Conservation (phyloP, 129 eudicot species). For the Chrysanthemum seticuspe region DNA sequence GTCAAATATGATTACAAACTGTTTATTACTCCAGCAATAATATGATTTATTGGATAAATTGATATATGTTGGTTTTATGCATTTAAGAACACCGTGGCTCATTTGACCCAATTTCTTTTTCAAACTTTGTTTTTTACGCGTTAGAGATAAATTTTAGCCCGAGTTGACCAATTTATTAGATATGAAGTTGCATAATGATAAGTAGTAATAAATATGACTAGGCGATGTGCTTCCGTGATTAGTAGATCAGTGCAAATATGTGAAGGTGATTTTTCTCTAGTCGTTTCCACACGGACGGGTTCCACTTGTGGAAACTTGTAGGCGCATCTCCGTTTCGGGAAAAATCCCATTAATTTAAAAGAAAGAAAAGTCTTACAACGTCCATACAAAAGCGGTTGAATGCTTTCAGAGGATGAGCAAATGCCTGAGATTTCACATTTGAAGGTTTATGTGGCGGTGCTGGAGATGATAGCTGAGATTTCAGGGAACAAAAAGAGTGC, state of each 20-base stretch:
- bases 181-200: too few relatives aligned
- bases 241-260: slow-evolving; percentile 61
- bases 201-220: slow-evolving; percentile 11
- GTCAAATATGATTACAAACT: too few relatives aligned
- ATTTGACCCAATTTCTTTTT: too few relatives aligned
- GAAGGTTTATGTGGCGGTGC: slow-evolving; percentile 70
- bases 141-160: too few relatives aligned
- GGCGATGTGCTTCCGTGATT: slow-evolving; percentile 55
- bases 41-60: too few relatives aligned
- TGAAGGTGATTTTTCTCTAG: slow-evolving; percentile 94
- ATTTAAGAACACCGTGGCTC: too few relatives aligned
- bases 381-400: slow-evolving; percentile 55
- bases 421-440: slow-evolving; percentile 57
- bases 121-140: too few relatives aligned
- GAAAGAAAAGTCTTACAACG: slow-evolving; percentile 47
- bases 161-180: too few relatives aligned
- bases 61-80: too few relatives aligned
- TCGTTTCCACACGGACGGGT: slow-evolving; percentile 67
- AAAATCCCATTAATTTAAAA: slow-evolving; percentile 40
- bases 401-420: slow-evolving; percentile 38
- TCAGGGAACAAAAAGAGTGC: slow-evolving; percentile 61
- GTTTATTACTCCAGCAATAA: too few relatives aligned
- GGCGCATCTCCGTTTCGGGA: slow-evolving; percentile 64
- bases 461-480: slow-evolving; percentile 70
- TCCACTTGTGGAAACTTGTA: slow-evolving; percentile 74